Base-by-base conservation (phyloP, 2,329 filamentous ascomycete species). In the Teratosphaeria destructans region DNA sequence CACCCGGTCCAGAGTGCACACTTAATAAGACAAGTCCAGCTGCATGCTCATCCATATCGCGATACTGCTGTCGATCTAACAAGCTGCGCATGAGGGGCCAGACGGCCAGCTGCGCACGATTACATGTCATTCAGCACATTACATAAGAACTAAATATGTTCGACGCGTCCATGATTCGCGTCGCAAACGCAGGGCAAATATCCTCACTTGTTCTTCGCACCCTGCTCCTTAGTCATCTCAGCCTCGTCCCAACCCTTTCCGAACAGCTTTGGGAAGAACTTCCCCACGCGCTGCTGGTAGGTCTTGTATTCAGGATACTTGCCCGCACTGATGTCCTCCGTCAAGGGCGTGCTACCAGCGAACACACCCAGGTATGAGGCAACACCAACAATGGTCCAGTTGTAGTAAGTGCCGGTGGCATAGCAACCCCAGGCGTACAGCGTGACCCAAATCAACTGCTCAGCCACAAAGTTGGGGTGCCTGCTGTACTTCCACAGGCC, bases 381-480 rank as follows among this genome's bases (percentile, higher is more conserved):
- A 0, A 86, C 81, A 8, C 93, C 94, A 10, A 83, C 72, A 56
- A 83, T 84, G 1, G 88, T 85, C 90, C 92, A 99, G 74, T 88
- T 93, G 71, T 86, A 86, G 52, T 86, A 78, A 1, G 80, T 84
- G 59, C 85, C 82, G 35, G 86, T 89, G 58, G 85, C 82, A 71
- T 84, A 87, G 74, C 88, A 93, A 65, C 83, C 85, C 94, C 93
- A 99, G 69, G 90, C 83, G 74, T 97, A 97, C 57, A 97, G 75
- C 8, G 85, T 77, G 58, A 95, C 80, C 94, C 94, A 99, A 67
- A 97, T 85, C 34, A 85, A 79, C 76, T 97, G 94, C 75, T 99
- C 94, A 5, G 89, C 90, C 5, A 89, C 85, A 70, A 97, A 99
- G 74, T 99, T 99, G 55, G 94, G 94, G 73, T 99, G 95, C 54